Evolutionary conservation across 352 stramenopile genomes (phyloP).

Genomic region (Pythium grandisporangium): DNA sequence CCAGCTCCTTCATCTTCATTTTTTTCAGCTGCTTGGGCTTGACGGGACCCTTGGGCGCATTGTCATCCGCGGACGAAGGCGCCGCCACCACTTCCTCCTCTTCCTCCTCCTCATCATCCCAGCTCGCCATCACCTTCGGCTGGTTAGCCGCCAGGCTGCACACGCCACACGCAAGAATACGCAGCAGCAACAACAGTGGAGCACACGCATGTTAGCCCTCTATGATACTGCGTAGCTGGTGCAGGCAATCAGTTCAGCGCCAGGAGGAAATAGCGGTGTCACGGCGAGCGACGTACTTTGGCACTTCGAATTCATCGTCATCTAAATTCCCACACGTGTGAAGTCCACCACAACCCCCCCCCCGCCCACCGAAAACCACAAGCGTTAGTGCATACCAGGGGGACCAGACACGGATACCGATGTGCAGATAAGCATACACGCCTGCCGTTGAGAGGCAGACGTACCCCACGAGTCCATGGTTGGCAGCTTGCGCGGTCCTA

Average conservation of each 20-base stretch:
- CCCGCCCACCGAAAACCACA: no score
- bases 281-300: constrained; percentile 20
- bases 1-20: constrained; percentile 79
- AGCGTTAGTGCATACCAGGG: no score
- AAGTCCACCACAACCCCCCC: no score
- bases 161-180: neutral
- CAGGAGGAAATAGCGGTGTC: no score
- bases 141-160: constrained; percentile 22
- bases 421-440: no score
- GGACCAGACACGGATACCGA: no score
- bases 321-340: no score
- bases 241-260: no score
- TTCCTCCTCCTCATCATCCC: constrained; percentile 77
- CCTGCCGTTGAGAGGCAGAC: constrained; percentile 1
- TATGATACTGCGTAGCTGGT: no score
- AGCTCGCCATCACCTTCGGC: constrained; percentile 39
- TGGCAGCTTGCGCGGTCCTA: constrained; percentile 6
- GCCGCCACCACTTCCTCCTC: constrained; percentile 20
- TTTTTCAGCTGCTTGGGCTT: constrained; percentile 86
- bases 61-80: constrained; percentile 14
- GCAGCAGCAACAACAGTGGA: neutral
- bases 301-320: constrained; percentile 82
- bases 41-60: constrained; percentile 36
- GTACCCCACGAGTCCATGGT: constrained; percentile 75
- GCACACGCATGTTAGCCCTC: neutral